These are phyloP conservation scores for Tausonia pullulans DNA, from an alignment of 1,284 basidiomycete species.

Conservation along the genomic window DNA sequence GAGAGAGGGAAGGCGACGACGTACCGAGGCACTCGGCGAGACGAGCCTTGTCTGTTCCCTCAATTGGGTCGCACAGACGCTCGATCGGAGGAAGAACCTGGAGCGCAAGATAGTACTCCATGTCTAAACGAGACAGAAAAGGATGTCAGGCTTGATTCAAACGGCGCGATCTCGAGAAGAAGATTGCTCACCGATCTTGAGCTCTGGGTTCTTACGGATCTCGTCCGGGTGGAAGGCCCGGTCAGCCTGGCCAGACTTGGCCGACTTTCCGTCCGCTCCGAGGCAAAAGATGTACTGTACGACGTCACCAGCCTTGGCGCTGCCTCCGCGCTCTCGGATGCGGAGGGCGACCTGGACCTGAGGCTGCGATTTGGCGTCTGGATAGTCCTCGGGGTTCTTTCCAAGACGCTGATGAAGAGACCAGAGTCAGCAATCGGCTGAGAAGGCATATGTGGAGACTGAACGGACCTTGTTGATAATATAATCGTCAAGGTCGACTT, in stretches of 20 bases:
- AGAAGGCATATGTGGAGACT: no score
- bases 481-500: slow-evolving; percentile 78
- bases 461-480: slow-evolving; percentile 73
- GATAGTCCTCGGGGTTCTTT: slow-evolving; percentile 92
- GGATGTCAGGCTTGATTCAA: background rate
- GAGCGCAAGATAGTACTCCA: slow-evolving; percentile 80
- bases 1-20: slow-evolving; percentile 21
- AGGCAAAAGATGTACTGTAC: slow-evolving; percentile 93
- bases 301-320: slow-evolving; percentile 78
- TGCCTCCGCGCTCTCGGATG: slow-evolving; percentile 74
- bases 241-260: slow-evolving; percentile 76
- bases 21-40: slow-evolving; percentile 88
- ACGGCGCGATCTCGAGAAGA: background rate
- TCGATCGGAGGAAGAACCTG: slow-evolving; percentile 93
- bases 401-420: slow-evolving; percentile 56
- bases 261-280: slow-evolving; percentile 56
- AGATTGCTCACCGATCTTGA: slow-evolving; percentile 55
- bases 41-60: slow-evolving; percentile 83
- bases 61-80: slow-evolving; percentile 88
- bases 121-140: slow-evolving; percentile 46
- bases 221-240: slow-evolving; percentile 91
- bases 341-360: slow-evolving; percentile 94
- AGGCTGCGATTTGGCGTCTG: slow-evolving; percentile 85
- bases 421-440: background rate
- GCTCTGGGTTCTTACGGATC: slow-evolving; percentile 53